Evolutionary conservation across 1,284 basidiomycete species (phyloP), one percentile per base, ranked within the genome.

Genomic region (Porogramme epimiltina): DNA sequence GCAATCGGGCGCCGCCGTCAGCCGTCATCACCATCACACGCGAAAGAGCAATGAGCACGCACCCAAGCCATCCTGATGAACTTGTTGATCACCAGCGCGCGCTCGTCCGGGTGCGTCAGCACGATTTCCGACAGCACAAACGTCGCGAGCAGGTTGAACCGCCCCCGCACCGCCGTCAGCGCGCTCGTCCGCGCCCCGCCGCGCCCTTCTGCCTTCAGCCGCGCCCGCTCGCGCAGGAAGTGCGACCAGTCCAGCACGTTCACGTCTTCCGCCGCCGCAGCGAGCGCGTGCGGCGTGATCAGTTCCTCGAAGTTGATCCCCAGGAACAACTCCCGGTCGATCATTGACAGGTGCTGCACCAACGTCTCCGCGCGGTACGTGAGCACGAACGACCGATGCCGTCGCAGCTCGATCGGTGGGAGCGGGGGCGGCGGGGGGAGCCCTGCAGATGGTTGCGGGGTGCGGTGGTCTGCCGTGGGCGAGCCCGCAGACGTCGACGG

Each of bases 1-100:
- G n/a, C n/a, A 3, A 1, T 40, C 24, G 24, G n/a, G 28, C 39
- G 48, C n/a, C 20, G 18, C 8, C 16, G 18, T 19, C 0, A 31
- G 4, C n/a, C n/a, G n/a, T n/a, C 37, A 22, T 47, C n/a, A 46
- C 9, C 44, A 16, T 31, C n/a, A 25, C 15, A 20, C 8, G 22
- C 18, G 5, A 11, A 11, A 46, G 25, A 59, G 49, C 23, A 25
- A 24, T 24, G 3, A 22, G 28, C 15, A 75, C 87, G 67, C 63
- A 93, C 91, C 80, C 89, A 93, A 41, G 93, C 93, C 54, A 96
- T 76, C 26, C 91, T 84, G 60, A 96, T 88, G 65, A 95, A 87
- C 72, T 94, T 95, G 55, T 75, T 76, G 49, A 92, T 80, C 24
- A 95, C 72, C 39, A 78, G 65, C 16, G 79, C 81, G 18, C 94